Conservation (phyloP, 345 rosid species). For the Arabidopsis suecica region DNA sequence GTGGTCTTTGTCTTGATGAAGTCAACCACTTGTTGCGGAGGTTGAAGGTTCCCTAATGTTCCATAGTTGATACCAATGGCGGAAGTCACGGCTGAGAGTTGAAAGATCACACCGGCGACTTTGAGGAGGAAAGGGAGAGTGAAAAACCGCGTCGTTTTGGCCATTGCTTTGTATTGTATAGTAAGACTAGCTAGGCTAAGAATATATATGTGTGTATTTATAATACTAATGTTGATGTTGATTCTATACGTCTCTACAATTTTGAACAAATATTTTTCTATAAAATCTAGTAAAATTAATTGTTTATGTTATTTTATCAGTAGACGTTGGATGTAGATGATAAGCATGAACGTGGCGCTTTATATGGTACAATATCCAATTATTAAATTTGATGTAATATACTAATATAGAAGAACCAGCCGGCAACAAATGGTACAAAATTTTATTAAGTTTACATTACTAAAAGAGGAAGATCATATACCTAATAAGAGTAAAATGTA, state of each 20-base stretch:
- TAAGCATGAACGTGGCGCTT: not conserved
- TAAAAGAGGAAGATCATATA: not conserved
- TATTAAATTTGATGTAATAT: not conserved
- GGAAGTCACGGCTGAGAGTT: constrained; percentile 43
- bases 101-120: constrained; percentile 42
- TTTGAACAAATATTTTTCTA: not conserved
- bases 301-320: not conserved
- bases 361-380: not conserved
- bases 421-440: constrained; percentile 1
- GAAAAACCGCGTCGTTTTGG: not conserved
- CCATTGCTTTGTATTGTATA: constrained; percentile 13
- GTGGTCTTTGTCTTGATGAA: constrained; percentile 64
- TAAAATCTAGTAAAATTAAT: not conserved
- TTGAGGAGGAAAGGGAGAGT: constrained; percentile 40
- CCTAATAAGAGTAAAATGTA: too few relatives aligned
- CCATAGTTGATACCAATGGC: constrained; percentile 82
- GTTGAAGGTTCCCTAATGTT: constrained; percentile 64
- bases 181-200: not conserved
- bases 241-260: not conserved
- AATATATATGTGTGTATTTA: constrained; percentile 8
- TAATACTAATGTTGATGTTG: constrained; percentile 16
- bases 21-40: constrained; percentile 64
- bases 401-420: not conserved
- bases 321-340: not conserved
- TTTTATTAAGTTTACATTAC: not conserved